A percentile compares a stretch with the other conserved stretches of the same genome.
Conservation (phyloP, 2,329 filamentous ascomycete genomes). For the Fusarium citri region DNA sequence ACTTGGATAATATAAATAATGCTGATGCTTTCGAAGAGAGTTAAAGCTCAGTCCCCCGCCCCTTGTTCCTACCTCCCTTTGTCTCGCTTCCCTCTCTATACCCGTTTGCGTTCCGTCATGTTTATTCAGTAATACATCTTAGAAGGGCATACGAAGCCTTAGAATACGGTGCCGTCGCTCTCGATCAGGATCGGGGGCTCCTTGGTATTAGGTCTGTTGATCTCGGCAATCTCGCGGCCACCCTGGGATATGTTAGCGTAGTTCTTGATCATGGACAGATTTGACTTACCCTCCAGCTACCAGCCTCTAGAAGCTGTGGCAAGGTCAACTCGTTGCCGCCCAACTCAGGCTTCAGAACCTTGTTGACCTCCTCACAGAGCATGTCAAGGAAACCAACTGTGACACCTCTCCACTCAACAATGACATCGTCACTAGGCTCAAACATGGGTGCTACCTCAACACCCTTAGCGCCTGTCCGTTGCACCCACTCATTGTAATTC, state of each 20-base stretch:
- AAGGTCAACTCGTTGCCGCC: constrained; percentile 78
- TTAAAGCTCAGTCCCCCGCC: constrained; percentile 25
- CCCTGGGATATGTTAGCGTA: constrained; percentile 64
- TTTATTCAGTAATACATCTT: constrained; percentile 40
- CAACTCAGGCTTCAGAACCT: constrained; percentile 63
- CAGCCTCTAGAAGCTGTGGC: constrained; percentile 92
- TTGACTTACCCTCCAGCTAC: constrained; percentile 90
- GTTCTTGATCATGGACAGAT: not conserved
- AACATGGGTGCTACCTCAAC: constrained; percentile 69
- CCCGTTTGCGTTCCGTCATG: constrained; percentile 37
- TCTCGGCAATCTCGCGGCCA: constrained; percentile 94
- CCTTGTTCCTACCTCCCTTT: not conserved
- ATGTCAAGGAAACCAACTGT: constrained; percentile 70
- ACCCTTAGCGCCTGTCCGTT: constrained; percentile 74
- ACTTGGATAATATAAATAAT: constrained; percentile 37
- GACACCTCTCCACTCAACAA: constrained; percentile 74
- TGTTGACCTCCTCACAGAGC: constrained; percentile 58
- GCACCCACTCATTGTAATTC: constrained; percentile 72
- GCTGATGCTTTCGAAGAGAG: constrained; percentile 37
- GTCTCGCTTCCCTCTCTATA: constrained; percentile 28
- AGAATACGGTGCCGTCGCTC: constrained; percentile 97
- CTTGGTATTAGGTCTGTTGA: constrained; percentile 94
- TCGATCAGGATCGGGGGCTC: constrained; percentile 96
- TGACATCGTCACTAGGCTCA: constrained; percentile 68
- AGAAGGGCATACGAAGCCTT: constrained; percentile 46